Evolutionary conservation across 345 rosid genomes (phyloP).

Genomic region (Lagerstroemia speciosa): DNA sequence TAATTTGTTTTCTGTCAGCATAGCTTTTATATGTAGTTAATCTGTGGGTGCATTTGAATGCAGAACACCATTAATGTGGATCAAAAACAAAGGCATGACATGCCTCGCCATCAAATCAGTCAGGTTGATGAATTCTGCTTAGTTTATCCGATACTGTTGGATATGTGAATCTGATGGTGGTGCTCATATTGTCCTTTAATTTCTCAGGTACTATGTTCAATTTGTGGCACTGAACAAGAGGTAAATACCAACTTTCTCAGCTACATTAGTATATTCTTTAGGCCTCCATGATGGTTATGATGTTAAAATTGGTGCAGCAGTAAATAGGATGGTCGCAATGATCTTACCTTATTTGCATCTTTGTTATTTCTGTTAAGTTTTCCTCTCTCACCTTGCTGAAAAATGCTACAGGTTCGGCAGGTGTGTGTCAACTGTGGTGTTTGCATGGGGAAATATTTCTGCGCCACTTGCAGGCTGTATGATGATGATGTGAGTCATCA

Average conservation of each 20-base stretch:
- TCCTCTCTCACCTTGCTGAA: conserved; percentile 4
- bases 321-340: neutral
- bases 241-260: conserved; percentile 18
- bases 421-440: conserved; percentile 65
- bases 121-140: conserved; percentile 29
- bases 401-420: conserved; percentile 45
- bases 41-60: neutral
- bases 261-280: neutral
- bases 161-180: neutral
- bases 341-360: neutral
- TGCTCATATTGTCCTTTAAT: neutral
- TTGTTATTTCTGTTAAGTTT: neutral
- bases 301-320: neutral
- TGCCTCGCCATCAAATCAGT: conserved; percentile 63
- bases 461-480: conserved; percentile 64
- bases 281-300: neutral
- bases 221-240: conserved; percentile 85
- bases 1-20: neutral
- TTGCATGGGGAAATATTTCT: conserved; percentile 77
- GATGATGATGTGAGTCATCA: conserved; percentile 73
- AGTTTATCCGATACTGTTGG: neutral
- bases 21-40: neutral
- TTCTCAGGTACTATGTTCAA: conserved; percentile 61
- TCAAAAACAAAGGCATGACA: conserved; percentile 58
- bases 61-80: conserved; percentile 61